These are phyloP conservation scores for Annulohypoxylon moriforme DNA, from an alignment of 495 filamentous ascomycete species.

Conservation along the genomic window DNA sequence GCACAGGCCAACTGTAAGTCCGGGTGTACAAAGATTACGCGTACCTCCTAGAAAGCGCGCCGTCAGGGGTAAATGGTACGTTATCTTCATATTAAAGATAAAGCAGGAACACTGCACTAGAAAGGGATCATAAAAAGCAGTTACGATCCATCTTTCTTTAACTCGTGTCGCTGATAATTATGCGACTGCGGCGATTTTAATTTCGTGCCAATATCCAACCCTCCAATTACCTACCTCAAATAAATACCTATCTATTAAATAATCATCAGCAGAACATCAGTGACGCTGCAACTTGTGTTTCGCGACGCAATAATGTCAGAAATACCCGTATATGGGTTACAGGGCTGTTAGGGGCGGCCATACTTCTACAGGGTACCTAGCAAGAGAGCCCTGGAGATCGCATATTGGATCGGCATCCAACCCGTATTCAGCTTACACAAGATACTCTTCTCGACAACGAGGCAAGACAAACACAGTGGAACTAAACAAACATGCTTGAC, in stretches of 20 bases:
- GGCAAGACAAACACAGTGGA: background rate
- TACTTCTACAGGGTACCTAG: no score
- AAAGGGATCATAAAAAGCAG: background rate
- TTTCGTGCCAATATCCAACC: background rate
- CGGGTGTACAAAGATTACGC: constrained; percentile 21
- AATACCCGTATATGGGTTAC: background rate
- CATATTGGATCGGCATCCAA: background rate
- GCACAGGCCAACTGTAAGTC: constrained; percentile 3
- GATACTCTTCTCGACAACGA: background rate
- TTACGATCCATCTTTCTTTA: background rate
- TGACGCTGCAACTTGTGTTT: background rate
- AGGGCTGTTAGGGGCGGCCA: no score
- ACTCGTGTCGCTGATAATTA: constrained; percentile 10
- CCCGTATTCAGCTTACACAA: background rate
- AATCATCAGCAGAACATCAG: background rate
- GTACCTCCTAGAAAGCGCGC: constrained; percentile 14
- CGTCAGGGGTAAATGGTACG: constrained; percentile 7
- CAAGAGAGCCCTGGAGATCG: background rate
- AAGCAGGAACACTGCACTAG: background rate
- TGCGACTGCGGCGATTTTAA: background rate
- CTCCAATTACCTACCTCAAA: no score
- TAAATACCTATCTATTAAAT: background rate
- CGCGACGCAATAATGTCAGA: background rate
- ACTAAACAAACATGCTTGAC: background rate
- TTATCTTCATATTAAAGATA: constrained; percentile 3